phyloP scores from a whole-genome alignment of 257 asterid species.

The Lantana camara region DNA sequence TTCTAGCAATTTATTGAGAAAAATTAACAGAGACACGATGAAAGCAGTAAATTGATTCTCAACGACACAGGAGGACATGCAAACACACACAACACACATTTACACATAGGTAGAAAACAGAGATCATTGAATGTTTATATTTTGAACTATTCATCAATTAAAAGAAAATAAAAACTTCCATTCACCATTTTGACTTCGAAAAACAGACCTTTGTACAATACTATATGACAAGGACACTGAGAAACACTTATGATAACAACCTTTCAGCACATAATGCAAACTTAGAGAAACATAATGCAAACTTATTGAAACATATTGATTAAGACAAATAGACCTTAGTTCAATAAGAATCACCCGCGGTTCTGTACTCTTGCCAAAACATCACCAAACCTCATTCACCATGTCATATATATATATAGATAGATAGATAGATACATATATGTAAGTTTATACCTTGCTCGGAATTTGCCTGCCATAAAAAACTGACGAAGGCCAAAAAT shows the following conservation, averaged over 20 bases:
- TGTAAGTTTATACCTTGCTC: slow-evolving; percentile 91
- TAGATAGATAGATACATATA: too few relatives aligned
- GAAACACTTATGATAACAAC: neutral
- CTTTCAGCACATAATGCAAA: neutral
- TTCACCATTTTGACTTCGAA: neutral
- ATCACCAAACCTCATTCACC: too few relatives aligned
- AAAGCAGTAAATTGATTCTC: too few relatives aligned
- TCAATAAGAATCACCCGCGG: neutral
- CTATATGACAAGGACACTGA: neutral
- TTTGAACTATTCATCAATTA: too few relatives aligned
- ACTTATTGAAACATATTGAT: neutral
- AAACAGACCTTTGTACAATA: neutral
- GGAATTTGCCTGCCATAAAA: slow-evolving; percentile 81
- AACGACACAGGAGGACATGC: too few relatives aligned
- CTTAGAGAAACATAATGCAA: neutral
- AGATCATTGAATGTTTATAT: too few relatives aligned
- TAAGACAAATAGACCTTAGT: too few relatives aligned
- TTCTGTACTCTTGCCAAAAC: neutral
- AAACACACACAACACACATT: too few relatives aligned
- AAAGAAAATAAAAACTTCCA: neutral
- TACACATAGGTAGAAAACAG: too few relatives aligned
- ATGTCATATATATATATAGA: too few relatives aligned
- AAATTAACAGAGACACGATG: too few relatives aligned
- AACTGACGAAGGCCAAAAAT: slow-evolving; percentile 63
- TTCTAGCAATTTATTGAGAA: too few relatives aligned